Evolutionary conservation across 805 yeast genomes (phyloP), one percentile per base, ranked within the genome.

Genomic region (Yamadazyma phyllophila): DNA sequence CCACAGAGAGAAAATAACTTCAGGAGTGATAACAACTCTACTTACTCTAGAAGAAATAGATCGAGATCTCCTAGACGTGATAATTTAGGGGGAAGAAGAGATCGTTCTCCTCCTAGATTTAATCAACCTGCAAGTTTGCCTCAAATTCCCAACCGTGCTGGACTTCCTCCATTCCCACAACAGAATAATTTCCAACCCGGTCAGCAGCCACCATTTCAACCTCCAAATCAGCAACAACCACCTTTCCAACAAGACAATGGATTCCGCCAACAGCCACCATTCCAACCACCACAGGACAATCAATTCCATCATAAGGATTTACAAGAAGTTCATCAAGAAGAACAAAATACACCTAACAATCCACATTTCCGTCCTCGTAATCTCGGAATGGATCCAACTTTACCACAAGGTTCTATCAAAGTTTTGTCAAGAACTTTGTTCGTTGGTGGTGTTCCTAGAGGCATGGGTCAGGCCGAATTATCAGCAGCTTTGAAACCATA

Each of bases 401-500:
- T 90, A 46, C 94, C 96, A 1, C 80, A 82, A 39, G 96, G 90
- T 36, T 76, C 85, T 35, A 78, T 92, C 56, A 86, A 85, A 60
- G 97, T 92, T 2, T 77, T 79, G 55, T 85, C 96, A 43, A 82
- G 99, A 68, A 94, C 99, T 0, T 70, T 94, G 48, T 94, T 94
- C 59, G 83, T 94, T 49, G 98, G 98, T 40, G 97, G 97, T 60
- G 88, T 94, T 33, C 95, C 96, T 12, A 80, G 79, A 46, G 70
- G 77, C 49, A 90, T 88, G 91, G 83, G 79, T 54, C 96, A 91
- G 57, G 69, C 74, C 45, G 85, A 83, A 46, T 73, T 94, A 30
- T 78, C 85, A 2, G 73, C 79, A 14, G 80, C 83, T 15, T 74
- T 94, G 55, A 81, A 85, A 62, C 96, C 96, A 9, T 86, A 75